phyloP scores from a whole-genome alignment of 108 stramenopile genomes.

The Schizochytrium sp. region DNA sequence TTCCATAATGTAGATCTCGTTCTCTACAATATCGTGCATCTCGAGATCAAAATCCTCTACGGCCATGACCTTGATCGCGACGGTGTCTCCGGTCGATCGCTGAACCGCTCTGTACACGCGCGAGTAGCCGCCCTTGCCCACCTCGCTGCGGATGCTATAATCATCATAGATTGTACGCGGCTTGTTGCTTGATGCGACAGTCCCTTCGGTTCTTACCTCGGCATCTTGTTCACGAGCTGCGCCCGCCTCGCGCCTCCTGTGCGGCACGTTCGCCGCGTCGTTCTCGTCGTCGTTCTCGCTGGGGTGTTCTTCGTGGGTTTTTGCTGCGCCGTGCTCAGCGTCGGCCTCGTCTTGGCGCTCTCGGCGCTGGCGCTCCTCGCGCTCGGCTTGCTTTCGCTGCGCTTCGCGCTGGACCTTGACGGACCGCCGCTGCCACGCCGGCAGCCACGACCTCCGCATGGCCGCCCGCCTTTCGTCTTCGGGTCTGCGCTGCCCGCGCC shows the following conservation, averaged over 20 bases:
- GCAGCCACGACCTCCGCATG: no score
- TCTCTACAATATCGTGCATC: not conserved
- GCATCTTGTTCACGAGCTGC: not conserved
- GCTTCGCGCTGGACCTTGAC: no score
- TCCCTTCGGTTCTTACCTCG: not conserved
- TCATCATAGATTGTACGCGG: not conserved
- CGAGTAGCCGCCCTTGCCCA: not conserved
- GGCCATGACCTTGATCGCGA: slow-evolving; percentile 18
- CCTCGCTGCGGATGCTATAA: not conserved
- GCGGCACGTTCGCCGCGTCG: no score
- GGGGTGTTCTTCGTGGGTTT: no score
- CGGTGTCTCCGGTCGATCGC: not conserved
- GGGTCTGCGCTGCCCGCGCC: no score
- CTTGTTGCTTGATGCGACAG: not conserved
- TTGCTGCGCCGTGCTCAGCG: no score
- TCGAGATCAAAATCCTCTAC: not conserved
- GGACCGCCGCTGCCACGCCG: no score
- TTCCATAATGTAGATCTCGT: not conserved
- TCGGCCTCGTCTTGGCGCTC: no score
- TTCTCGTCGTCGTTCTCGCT: no score
- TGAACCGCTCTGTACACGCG: not conserved
- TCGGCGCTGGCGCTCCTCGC: no score
- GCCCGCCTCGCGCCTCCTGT: not conserved
- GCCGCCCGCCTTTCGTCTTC: no score
- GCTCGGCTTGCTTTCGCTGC: no score